These are phyloP conservation scores for Huntiella bhutanensis DNA, from an alignment of 2,329 filamentous ascomycete species.

Conservation along the genomic window DNA sequence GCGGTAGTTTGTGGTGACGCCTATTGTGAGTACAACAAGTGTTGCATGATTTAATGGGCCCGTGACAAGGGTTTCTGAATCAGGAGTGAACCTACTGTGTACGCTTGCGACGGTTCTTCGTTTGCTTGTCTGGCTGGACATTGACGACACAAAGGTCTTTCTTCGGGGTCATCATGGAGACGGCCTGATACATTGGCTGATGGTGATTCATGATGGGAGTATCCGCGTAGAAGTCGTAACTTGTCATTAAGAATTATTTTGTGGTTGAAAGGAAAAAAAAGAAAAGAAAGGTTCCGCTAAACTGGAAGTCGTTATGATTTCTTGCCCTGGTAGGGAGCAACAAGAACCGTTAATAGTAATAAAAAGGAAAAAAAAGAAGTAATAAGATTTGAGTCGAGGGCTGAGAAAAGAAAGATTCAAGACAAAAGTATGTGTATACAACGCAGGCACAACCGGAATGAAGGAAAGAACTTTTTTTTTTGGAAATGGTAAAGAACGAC, in stretches of 20 bases:
- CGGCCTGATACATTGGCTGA: slow-evolving; percentile 4
- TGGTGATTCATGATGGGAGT: slow-evolving; percentile 7
- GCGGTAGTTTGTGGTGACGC: too few species aligned
- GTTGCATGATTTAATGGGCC: background rate
- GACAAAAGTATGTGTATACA: slow-evolving; percentile 3
- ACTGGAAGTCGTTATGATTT: background rate
- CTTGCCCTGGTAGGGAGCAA: background rate
- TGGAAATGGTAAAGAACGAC: slow-evolving; percentile 6
- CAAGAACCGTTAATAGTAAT: background rate
- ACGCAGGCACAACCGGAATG: background rate
- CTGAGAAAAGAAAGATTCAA: slow-evolving; percentile 6
- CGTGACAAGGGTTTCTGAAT: too few species aligned
- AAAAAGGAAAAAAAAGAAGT: too few species aligned
- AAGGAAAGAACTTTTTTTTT: background rate
- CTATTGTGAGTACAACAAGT: background rate
- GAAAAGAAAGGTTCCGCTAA: slow-evolving; percentile 3
- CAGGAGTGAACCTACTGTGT: slow-evolving; percentile 11
- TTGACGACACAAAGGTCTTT: slow-evolving; percentile 13
- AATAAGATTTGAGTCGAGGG: background rate
- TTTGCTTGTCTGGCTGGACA: slow-evolving; percentile 12
- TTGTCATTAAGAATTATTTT: slow-evolving; percentile 11
- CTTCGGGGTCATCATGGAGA: slow-evolving; percentile 9
- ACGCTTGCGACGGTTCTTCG: slow-evolving; percentile 13
- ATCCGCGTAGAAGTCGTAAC: slow-evolving; percentile 7
- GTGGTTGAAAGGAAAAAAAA: slow-evolving; percentile 1